Percentiles rank a stretch among this genome's conserved stretches.
Conservation (phyloP, 192 early-diverging fungal species). For the Podila epicladia region DNA sequence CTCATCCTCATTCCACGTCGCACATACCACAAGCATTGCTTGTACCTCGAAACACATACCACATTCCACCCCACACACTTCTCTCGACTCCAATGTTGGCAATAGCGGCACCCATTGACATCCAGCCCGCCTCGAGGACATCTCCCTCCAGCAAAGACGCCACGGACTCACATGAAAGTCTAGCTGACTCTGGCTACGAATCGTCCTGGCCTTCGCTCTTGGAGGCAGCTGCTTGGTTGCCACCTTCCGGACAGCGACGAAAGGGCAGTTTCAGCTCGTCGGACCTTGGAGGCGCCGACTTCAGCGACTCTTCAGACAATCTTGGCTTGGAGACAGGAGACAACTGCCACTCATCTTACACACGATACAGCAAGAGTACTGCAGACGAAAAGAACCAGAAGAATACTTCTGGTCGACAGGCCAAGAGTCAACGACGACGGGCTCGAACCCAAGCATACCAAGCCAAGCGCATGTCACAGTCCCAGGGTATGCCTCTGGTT, state of each 20-base stretch:
- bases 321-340: background rate
- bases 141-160: background rate
- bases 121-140: conserved; percentile 10
- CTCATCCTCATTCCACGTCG: background rate
- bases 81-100: background rate
- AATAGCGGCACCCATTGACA: conserved; percentile 32
- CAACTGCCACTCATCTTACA: background rate
- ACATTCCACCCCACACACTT: background rate
- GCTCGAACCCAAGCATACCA: conserved; percentile 36
- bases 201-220: conserved; percentile 49
- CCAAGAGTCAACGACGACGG: conserved; percentile 31
- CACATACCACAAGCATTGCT: background rate
- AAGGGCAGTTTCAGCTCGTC: conserved; percentile 2
- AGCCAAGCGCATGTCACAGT: conserved; percentile 27
- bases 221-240: conserved; percentile 44
- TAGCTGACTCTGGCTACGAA: conserved; percentile 46
- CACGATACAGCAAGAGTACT: background rate
- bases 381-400: background rate
- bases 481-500: conserved; percentile 20
- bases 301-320: background rate
- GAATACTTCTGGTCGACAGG: background rate
- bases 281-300: background rate
- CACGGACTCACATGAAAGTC: conserved; percentile 18
- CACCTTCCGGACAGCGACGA: conserved; percentile 16
- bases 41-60: background rate